These are phyloP conservation scores for Yarrowia divulgata DNA, from an alignment of 805 yeast species.

Conservation along the genomic window DNA sequence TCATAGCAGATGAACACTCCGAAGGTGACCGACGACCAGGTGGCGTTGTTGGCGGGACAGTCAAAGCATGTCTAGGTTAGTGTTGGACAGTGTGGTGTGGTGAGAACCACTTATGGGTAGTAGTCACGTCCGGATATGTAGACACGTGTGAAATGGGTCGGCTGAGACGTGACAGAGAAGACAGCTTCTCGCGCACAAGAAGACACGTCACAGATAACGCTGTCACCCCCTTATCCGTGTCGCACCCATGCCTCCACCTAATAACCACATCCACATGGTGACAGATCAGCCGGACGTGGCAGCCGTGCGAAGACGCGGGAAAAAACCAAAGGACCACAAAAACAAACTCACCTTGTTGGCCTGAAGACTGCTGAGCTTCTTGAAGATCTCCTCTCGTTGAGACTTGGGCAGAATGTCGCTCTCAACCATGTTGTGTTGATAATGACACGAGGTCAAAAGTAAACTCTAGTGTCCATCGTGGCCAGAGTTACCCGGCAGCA, in stretches of 20 bases:
- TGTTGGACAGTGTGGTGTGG: neutral
- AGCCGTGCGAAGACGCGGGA: neutral
- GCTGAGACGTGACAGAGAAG: neutral
- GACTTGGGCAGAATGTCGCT: slow-evolving; percentile 56
- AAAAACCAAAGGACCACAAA: neutral
- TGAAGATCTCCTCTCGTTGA: slow-evolving; percentile 70
- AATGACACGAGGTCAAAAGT: slow-evolving; percentile 39
- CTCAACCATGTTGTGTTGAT: slow-evolving; percentile 42
- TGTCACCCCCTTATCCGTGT: neutral
- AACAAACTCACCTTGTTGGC: slow-evolving; percentile 64
- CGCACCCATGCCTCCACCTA: neutral
- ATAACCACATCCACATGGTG: neutral
- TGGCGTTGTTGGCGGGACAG: slow-evolving; percentile 91
- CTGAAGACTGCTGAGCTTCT: slow-evolving; percentile 65
- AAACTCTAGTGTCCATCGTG: slow-evolving; percentile 10
- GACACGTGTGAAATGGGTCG: neutral
- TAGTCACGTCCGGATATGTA: neutral
- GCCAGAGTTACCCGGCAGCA: slow-evolving; percentile 36
- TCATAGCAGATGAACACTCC: slow-evolving; percentile 92
- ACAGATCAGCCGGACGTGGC: slow-evolving; percentile 1
- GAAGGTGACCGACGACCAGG: slow-evolving; percentile 98
- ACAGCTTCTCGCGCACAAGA: neutral
- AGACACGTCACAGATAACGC: neutral
- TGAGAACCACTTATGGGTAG: neutral
- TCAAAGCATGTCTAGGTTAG: slow-evolving; percentile 73